These are phyloP conservation scores for Malania oleifera DNA, from an alignment of 164 flowering plant genomes.

Conservation along the genomic window DNA sequence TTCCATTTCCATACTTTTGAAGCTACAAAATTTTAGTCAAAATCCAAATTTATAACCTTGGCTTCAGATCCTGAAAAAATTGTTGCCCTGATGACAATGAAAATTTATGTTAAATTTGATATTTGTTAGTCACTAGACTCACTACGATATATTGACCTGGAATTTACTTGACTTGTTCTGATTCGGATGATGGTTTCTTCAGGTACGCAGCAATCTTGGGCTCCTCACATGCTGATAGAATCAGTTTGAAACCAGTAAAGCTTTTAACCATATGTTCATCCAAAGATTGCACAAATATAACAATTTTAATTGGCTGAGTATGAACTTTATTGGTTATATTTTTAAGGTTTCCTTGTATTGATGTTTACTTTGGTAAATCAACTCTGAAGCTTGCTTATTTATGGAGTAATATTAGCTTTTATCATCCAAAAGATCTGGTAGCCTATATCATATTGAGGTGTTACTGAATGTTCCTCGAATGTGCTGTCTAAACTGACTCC, in stretches of 20 bases:
- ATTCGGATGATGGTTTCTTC: slow-evolving; percentile 14
- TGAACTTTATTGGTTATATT: not conserved
- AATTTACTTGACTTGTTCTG: not conserved
- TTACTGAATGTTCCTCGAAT: not conserved
- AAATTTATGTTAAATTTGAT: not conserved
- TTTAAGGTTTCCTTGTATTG: not conserved
- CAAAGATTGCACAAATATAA: not conserved
- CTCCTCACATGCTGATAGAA: slow-evolving; percentile 52
- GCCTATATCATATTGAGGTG: not conserved
- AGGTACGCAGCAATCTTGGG: slow-evolving; percentile 94
- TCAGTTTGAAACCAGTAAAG: slow-evolving; percentile 64
- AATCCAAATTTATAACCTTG: too few relatives aligned
- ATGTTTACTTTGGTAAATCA: not conserved
- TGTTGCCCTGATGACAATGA: not conserved
- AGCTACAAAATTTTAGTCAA: too few relatives aligned
- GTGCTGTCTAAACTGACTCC: not conserved
- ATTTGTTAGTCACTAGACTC: not conserved
- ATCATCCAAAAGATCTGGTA: not conserved
- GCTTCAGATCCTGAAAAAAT: too few relatives aligned
- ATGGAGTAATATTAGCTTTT: not conserved
- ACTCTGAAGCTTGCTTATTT: not conserved
- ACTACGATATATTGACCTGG: not conserved
- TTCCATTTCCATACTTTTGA: too few relatives aligned
- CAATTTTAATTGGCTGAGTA: not conserved
- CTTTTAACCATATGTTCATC: slow-evolving; percentile 2